phyloP scores from a whole-genome alignment of 2,329 filamentous ascomycete species.

The Didymella keratinophila region DNA sequence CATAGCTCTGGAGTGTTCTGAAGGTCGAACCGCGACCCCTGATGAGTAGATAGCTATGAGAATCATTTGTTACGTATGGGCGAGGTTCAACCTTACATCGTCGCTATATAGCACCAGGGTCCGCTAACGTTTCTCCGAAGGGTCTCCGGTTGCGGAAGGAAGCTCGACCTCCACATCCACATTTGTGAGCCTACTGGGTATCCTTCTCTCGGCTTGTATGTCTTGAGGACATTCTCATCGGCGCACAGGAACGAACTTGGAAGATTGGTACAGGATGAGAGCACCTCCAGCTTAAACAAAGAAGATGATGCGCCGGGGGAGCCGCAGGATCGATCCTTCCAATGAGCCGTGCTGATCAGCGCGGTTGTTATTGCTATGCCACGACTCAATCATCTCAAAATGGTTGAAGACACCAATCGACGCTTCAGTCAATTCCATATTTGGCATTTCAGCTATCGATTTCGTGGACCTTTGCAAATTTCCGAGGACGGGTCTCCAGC shows the following conservation, averaged over 20 bases:
- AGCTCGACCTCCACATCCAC: not conserved
- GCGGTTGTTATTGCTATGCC: not conserved
- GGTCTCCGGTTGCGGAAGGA: constrained; percentile 1
- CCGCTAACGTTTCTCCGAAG: constrained; percentile 1
- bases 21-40: constrained; percentile 7
- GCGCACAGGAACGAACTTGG: not conserved
- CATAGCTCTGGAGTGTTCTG: not conserved
- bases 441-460: constrained; percentile 27
- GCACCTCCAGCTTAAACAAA: not conserved
- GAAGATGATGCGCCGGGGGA: constrained; percentile 9
- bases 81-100: constrained; percentile 14
- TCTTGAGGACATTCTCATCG: not conserved
- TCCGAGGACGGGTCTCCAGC: constrained; percentile 16
- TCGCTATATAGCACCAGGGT: constrained; percentile 3
- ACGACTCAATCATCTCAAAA: constrained; percentile 6
- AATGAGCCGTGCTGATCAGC: constrained; percentile 6
- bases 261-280: not conserved
- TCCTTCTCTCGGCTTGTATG: not conserved
- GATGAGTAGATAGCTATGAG: constrained; percentile 10
- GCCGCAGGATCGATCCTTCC: constrained; percentile 2
- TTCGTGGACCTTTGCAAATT: constrained; percentile 23
- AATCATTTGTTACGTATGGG: constrained; percentile 5
- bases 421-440: constrained; percentile 10
- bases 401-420: not conserved
- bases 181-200: not conserved